These are phyloP conservation scores for Penicillium sp. DNA, from an alignment of 2,329 filamentous ascomycete species.

Conservation along the genomic window DNA sequence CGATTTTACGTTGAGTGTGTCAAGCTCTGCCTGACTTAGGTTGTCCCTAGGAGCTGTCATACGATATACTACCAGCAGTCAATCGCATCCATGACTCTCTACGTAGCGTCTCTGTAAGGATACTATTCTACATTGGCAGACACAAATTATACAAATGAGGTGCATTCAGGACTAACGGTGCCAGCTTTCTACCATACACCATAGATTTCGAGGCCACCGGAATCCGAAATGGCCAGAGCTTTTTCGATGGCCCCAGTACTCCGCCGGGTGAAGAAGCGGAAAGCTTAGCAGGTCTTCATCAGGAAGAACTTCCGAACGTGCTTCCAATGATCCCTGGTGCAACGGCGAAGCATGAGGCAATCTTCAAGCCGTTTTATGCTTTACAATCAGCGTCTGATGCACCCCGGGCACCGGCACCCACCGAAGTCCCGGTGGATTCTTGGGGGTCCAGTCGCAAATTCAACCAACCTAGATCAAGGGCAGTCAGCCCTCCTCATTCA, in stretches of 20 bases:
- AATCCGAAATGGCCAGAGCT: constrained; percentile 21
- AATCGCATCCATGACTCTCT: constrained; percentile 28
- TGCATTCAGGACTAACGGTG: not conserved
- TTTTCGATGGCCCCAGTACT: constrained; percentile 20
- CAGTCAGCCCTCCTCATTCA: constrained; percentile 67
- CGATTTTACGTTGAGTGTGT: not conserved
- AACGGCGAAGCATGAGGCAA: constrained; percentile 35
- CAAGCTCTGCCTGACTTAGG: not conserved
- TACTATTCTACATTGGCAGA: too few species aligned
- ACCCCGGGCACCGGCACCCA: constrained; percentile 35
- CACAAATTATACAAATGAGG: not conserved
- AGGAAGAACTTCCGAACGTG: constrained; percentile 18
- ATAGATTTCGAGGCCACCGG: constrained; percentile 30
- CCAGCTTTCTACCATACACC: constrained; percentile 35
- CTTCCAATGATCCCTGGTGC: constrained; percentile 33
- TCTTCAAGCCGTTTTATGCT: constrained; percentile 33
- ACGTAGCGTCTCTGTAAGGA: constrained; percentile 33
- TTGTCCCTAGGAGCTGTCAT: not conserved
- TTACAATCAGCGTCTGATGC: constrained; percentile 26
- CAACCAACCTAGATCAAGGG: constrained; percentile 75
- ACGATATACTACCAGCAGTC: not conserved
- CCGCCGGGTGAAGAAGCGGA: constrained; percentile 22
- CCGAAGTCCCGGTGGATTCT: constrained; percentile 68
- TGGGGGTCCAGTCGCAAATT: constrained; percentile 65
- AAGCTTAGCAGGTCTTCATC: constrained; percentile 21